A percentile compares a stretch with the other conserved stretches of the same genome.
These are phyloP conservation scores for Chrysophaeum taylorii DNA, from an alignment of 352 stramenopile genomes.

Conservation along the genomic window DNA sequence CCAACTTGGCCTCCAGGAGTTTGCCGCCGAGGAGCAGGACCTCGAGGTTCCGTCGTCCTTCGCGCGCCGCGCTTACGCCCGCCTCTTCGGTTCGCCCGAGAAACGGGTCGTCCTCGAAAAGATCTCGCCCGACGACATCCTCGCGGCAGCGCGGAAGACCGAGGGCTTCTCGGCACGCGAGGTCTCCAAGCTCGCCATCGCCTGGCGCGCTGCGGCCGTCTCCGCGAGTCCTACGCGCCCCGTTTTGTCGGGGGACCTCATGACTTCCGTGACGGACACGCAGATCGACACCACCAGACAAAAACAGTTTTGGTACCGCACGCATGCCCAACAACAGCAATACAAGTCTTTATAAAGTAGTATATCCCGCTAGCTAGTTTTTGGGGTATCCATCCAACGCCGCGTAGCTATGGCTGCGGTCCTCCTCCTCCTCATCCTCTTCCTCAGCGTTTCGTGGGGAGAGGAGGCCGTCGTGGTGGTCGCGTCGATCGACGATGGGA, in stretches of 20 bases:
- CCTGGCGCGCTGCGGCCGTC: constrained; percentile 69
- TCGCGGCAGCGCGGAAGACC: constrained; percentile 56
- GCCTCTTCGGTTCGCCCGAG: constrained; percentile 47
- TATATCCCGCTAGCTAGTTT: too few species aligned
- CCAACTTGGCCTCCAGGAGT: constrained; percentile 60
- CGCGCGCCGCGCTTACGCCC: constrained; percentile 43
- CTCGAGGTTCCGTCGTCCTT: background rate
- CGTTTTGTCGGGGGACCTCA: constrained; percentile 64
- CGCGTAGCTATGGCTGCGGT: too few species aligned
- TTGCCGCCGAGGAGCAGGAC: background rate
- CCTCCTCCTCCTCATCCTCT: too few species aligned
- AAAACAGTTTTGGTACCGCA: too few species aligned
- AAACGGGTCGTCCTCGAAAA: constrained; percentile 62
- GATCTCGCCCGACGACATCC: constrained; percentile 58
- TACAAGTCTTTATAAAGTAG: too few species aligned
- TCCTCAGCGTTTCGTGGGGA: too few species aligned
- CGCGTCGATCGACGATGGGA: too few species aligned
- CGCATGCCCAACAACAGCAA: too few species aligned
- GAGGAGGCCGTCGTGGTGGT: too few species aligned
- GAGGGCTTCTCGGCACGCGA: constrained; percentile 71
- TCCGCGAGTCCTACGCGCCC: constrained; percentile 59
- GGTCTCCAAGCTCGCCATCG: constrained; percentile 75
- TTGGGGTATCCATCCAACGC: too few species aligned
- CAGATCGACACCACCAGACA: too few species aligned
- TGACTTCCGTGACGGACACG: constrained; percentile 55